Base-by-base conservation (phyloP, 2,329 filamentous ascomycete genomes). In the Periglandula ipomoeae region DNA sequence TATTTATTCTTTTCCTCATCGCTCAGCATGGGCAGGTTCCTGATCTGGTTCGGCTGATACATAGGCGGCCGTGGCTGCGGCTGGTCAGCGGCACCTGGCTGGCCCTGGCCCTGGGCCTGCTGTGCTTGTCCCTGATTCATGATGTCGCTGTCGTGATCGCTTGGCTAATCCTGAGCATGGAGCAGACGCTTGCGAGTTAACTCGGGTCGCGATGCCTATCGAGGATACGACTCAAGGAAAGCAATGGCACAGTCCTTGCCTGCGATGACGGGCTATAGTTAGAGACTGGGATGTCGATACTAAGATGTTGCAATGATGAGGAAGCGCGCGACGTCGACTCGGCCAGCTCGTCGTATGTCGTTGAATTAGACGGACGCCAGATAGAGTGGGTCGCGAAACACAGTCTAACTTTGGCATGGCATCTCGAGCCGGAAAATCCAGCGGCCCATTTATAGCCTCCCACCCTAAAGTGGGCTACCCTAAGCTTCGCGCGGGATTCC, bases 1-100 rank as follows among this genome's bases (percentile, higher is more conserved):
- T 82, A 84, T 55, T 80, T 81, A 2, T 56, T 56, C 56, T 76
- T 79, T 49, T 84, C 81, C 1, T 75, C 70, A 1, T 74, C 67
- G 23, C 66, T 73, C 3, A 84, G 66, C 35, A 72, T 70, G 2
- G 66, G 66, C 3, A 81, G 67, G 5, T 53, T 67, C 30, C 72
- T 69, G 61, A 81, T 80, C 46, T 74, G 70, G 32, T 72, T 69
- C 0, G 78, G 75, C 30, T 70, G 67, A 30, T 75, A 77, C 63
- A 78, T 71, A 1, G 69, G 67, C 2, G 62, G 57, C 9, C 58
- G 60, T 8, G 59, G 60, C 22, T 53, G 51, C 49, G 58, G 57
- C 48, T 59, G 58, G 20, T 52, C 55, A 47, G 52, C 47, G 47
- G 56, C 45, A 44, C 51, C 55, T 42, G 58, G 56, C 51, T 58